Percentiles rank a stretch among this genome's conserved stretches.
phyloP scores from a whole-genome alignment of 2,329 filamentous ascomycete genomes.

The Ophiostoma novo-ulmi region DNA sequence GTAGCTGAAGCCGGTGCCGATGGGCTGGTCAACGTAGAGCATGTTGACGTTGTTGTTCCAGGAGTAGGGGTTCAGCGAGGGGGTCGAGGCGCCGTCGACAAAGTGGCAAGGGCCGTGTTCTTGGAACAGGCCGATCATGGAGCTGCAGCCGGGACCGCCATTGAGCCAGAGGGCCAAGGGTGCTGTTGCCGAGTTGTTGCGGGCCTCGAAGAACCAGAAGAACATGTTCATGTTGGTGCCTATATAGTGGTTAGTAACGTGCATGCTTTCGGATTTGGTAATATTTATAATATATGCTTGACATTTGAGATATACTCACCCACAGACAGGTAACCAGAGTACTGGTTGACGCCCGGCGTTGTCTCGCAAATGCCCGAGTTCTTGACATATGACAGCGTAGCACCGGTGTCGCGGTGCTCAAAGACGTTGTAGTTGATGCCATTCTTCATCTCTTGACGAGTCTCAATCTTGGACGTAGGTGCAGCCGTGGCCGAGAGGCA shows the following conservation, averaged over 20 bases:
- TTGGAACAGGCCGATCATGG: constrained; percentile 63
- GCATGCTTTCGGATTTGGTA: background rate
- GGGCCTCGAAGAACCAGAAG: constrained; percentile 63
- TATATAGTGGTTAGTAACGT: background rate
- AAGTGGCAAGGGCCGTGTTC: constrained; percentile 72
- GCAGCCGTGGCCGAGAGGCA: background rate
- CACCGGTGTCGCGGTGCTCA: background rate
- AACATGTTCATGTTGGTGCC: constrained; percentile 46
- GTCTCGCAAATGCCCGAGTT: background rate
- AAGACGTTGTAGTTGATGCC: constrained; percentile 1
- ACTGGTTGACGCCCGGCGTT: background rate
- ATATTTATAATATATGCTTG: too few species aligned
- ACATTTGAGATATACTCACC: background rate
- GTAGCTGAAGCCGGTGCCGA: constrained; percentile 57
- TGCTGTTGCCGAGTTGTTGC: constrained; percentile 45
- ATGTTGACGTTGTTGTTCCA: constrained; percentile 74
- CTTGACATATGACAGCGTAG: background rate
- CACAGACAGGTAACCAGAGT: background rate
- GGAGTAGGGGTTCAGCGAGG: constrained; percentile 62
- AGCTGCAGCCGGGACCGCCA: constrained; percentile 53
- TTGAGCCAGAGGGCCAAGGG: constrained; percentile 61
- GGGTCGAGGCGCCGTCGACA: constrained; percentile 65
- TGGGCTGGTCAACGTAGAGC: constrained; percentile 67
- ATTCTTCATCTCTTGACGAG: background rate
- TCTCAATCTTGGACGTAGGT: background rate